Conservation (phyloP, 2,329 filamentous ascomycete species). For the Fusarium nelsonii region DNA sequence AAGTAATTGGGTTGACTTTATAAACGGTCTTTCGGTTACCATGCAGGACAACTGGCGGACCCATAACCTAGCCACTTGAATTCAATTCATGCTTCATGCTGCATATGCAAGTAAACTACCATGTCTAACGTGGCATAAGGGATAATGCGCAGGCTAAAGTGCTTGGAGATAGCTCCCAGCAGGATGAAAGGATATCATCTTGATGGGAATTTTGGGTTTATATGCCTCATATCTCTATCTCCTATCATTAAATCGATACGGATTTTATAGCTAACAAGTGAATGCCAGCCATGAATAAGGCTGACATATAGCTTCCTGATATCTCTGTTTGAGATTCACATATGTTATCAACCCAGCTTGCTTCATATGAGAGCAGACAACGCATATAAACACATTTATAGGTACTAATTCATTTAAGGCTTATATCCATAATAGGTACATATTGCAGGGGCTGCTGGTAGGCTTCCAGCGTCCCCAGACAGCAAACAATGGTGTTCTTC, state of each 20-base stretch:
- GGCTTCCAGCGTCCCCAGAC: neutral
- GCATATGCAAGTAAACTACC: neutral
- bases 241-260: too few species aligned
- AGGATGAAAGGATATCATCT: neutral
- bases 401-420: neutral
- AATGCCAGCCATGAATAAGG: too few species aligned
- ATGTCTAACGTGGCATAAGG: neutral
- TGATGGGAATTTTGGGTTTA: too few species aligned
- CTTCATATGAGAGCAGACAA: neutral
- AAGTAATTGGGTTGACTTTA: neutral
- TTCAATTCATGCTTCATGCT: neutral
- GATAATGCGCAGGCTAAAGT: neutral
- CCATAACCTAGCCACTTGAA: constrained; percentile 1
- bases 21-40: neutral
- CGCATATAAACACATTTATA: neutral
- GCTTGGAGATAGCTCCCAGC: neutral
- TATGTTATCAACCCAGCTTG: neutral
- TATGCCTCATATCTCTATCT: too few species aligned
- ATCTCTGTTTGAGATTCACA: neutral
- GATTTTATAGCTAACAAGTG: too few species aligned
- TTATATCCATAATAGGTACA: neutral
- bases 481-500: constrained; percentile 27
- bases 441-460: neutral
- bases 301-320: neutral
- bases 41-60: constrained; percentile 8